Conservation (phyloP, 257 asterid genomes). For the Striga asiatica region DNA sequence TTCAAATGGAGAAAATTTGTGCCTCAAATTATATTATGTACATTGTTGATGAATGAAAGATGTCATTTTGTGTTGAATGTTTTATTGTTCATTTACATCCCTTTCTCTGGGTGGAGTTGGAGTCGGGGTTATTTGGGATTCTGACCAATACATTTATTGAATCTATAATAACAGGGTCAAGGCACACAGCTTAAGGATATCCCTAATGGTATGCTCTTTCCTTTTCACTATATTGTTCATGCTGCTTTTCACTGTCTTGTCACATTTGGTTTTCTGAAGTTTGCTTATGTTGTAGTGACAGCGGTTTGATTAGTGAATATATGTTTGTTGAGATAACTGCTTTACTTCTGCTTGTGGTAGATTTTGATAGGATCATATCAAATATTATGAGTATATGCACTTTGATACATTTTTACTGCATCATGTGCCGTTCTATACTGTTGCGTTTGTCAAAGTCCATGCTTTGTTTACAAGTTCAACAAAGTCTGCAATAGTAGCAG, state of each 20-base stretch:
- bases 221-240: not conserved
- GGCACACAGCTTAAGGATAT: constrained; percentile 78
- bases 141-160: constrained; percentile 8
- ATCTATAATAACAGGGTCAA: constrained; percentile 46
- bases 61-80: not conserved
- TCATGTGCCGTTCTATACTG: not conserved
- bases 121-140: not conserved
- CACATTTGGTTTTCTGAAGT: constrained; percentile 2
- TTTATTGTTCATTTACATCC: not conserved
- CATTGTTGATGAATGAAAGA: not conserved
- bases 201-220: constrained; percentile 42
- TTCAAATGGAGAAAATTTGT: not conserved
- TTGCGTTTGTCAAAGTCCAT: not conserved
- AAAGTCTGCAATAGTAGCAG: not conserved
- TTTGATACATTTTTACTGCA: not conserved
- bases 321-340: constrained; percentile 4
- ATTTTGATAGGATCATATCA: not conserved
- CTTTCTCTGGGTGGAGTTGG: not conserved
- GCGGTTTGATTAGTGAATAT: not conserved
- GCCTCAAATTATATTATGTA: not conserved
- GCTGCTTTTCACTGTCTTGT: too few species aligned
- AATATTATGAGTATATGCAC: not conserved
- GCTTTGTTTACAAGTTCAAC: not conserved
- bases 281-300: not conserved
- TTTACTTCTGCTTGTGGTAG: not conserved